Evolutionary conservation across 495 filamentous ascomycete genomes (phyloP), one percentile per base, ranked within the genome.

Genomic region (Tuber brumale): DNA sequence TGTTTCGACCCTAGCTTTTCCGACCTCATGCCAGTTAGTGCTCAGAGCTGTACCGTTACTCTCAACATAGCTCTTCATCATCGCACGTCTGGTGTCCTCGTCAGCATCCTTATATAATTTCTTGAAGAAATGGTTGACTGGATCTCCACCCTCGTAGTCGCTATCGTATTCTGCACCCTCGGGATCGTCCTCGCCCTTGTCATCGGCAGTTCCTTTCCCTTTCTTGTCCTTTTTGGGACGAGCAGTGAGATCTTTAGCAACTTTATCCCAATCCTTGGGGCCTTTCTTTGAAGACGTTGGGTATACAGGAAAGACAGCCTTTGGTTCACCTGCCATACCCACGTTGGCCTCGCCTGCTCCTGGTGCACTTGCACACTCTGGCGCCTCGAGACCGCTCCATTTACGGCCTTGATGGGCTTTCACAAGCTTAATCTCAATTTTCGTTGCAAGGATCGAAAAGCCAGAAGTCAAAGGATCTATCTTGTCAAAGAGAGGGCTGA

Each of bases 31-130:
- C 95, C 95, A 99, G 78, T 95, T 92, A 1, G 96, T 99, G 83
- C 94, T 97, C 76, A 99, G 85, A 2, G 93, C 90, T 0, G 95
- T 99, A 1, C 95, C 95, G 79, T 95, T 93, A 83, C 94, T 97
- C 86, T 99, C 95, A 37, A 89, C 84, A 81, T 92, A 98, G 84
- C 93, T 97, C 88, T 99, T 99, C 89, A 97, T 93, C 95, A 99
- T 99, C 4, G 95, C 95, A 5, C 93, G 88, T 80, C 88, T 89
- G 48, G 93, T 93, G 76, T 99, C 94, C 0, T 90, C 88, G 73
- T 92, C 90, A 0, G 94, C 91, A 73, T 86, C 86, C 77, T 91
- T 90, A 84, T 95, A 98, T 0, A 99, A 87, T 82, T 91, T 91
- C 87, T 96, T 95, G 87, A 99, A 99, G 85, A 98, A 99, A 3